Base-by-base conservation (phyloP, 2,329 filamentous ascomycete species). In the Rachicladosporium sp. region DNA sequence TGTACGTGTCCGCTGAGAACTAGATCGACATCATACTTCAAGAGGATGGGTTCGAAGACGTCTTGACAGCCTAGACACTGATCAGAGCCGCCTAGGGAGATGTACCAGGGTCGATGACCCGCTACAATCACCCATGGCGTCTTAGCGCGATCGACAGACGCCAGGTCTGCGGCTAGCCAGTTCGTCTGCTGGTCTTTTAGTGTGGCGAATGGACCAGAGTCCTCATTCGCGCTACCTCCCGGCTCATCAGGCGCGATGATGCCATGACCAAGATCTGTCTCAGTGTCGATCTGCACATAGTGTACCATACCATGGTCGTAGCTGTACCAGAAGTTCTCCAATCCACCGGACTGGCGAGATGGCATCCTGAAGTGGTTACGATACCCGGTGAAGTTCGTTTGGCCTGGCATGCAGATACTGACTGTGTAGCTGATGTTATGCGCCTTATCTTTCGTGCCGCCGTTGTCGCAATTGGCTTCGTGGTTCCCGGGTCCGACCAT, bases 271-370 rank as follows among this genome's bases (percentile, higher is more conserved):
- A 64, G 69, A 49, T 72, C 69, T 31, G 69, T 72, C 49, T 71
- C 68, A 12, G 58, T 62, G 37, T 71, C 57, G 31, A 72, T 54
- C 9, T 61, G 54, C 46, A 71, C 54, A 40, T 71, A 71, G 50
- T 71, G 69, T 2, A 64, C 66, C 30, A 71, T 59, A 27, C 69
- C 69, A 45, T 71, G 68, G 54, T 72, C 67, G 46, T 69, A 72
- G 2, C 65, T 69, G 63, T 65, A 48, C 68, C 68, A 71, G 49
- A 70, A 67, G 57, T 69, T 70, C 39, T 65, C 60, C 9, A 70
- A 63, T n/a, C 68, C 68, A 2, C 64, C 63, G 6, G 59, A 62
- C 44, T 68, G 64, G 1, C 47, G 43, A n/a, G 66, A 66, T 1
- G 68, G 66, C 65, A 70, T 71, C 37, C 63, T 61, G 60, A 71